Base-by-base conservation (phyloP, 108 stramenopile species). In the Cyclotella sp. region DNA sequence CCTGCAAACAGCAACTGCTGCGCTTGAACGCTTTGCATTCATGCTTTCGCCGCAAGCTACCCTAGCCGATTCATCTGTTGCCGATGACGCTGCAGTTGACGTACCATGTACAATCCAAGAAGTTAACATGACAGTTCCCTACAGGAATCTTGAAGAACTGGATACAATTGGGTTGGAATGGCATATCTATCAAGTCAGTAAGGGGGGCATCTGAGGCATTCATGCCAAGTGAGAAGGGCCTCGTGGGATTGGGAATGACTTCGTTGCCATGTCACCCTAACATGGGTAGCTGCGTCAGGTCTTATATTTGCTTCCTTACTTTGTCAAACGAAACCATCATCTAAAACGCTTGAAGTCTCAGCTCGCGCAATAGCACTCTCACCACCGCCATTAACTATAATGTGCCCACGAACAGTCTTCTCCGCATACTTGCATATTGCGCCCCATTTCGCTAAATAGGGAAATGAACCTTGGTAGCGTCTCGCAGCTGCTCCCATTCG, bases 351-450 rank as follows among this genome's bases (percentile, higher is more conserved):
- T 15, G 62, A 73, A 28, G 16, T 28, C 26, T 34, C 22, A 54
- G 39, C 73, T 28, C 13, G 15, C 45, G 75, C 58, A 0, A 67
- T 63, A 52, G 18, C 45, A 8, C 55, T 11, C 47, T 75, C 16
- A 34, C 67, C 5, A 44, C 55, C 30, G 29, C 57, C 3, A 49
- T 59, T 1, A 53, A 39, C 9, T 1, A 2, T 70, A 6, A 30
- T 1, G 62, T 89, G 16, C 87, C 88, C 9, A 64, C 52, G 24
- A 44, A 73, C 70, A 83, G 66, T 39, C 58, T 77, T 40, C 61
- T 78, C 28, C 87, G 92, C 40, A 83, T 91, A 66, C 51, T 91
- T 84, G 90, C 10, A 66, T 91, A 21, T 52, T 91, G 63, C 75
- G 85, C 29, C 83, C 77, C 52, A 28, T 92, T 15, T 73, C 90